Evolutionary conservation across 75 land plant species (phyloP).

Genomic region (Picea sitchensis): DNA sequence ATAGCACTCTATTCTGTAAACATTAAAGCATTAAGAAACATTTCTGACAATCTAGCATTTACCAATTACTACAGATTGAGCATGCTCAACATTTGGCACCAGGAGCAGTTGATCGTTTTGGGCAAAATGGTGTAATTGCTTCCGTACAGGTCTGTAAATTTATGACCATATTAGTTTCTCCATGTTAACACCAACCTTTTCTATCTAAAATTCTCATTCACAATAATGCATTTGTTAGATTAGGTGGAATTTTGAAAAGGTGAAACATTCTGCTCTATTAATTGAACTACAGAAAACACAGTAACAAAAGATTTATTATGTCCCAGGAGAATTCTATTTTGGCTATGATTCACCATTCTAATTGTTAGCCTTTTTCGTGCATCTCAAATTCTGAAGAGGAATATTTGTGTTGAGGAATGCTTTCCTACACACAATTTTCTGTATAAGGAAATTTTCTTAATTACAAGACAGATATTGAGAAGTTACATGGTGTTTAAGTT

Average conservation of each 20-base stretch:
- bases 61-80: conserved; percentile 54
- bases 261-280: not conserved
- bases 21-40: not conserved
- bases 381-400: too few species aligned
- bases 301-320: too few species aligned
- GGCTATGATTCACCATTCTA: too few species aligned
- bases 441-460: too few species aligned
- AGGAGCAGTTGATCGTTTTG: conserved; percentile 51
- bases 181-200: not conserved
- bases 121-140: conserved; percentile 56
- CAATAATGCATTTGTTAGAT: not conserved
- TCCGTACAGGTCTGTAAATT: conserved; percentile 69
- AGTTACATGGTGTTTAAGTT: too few species aligned
- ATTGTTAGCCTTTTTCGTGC: too few species aligned
- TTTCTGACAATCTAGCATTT: not conserved
- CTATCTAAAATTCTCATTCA: conserved; percentile 1
- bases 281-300: not conserved
- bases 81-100: conserved; percentile 88
- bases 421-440: too few species aligned
- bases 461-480: too few species aligned
- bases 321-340: too few species aligned
- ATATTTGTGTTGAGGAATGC: too few species aligned
- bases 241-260: not conserved
- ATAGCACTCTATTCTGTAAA: not conserved
- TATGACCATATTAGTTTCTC: not conserved